These are phyloP conservation scores for Phialophora expanda DNA, from an alignment of 2,329 filamentous ascomycete genomes.

Conservation along the genomic window DNA sequence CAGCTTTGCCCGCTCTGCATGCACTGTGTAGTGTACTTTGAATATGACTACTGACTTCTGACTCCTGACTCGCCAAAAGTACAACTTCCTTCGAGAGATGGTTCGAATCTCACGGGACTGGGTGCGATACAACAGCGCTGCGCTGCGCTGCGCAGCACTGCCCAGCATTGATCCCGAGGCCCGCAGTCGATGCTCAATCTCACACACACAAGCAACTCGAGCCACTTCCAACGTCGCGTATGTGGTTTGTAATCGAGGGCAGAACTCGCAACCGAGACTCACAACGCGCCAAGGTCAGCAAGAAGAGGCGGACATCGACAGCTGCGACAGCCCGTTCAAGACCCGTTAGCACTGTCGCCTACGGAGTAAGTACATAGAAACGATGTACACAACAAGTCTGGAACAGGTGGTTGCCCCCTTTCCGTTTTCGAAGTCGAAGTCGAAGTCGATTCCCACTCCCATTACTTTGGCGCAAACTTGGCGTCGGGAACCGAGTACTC, in stretches of 20 bases:
- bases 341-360: neutral
- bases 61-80: constrained; percentile 11
- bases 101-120: neutral
- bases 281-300: no score
- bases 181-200: neutral
- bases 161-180: neutral
- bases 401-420: no score
- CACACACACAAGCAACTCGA: neutral
- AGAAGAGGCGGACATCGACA: neutral
- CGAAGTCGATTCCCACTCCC: no score
- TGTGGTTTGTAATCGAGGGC: no score
- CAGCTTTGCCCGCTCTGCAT: neutral
- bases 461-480: no score
- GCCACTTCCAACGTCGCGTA: neutral
- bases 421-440: no score
- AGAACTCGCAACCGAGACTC: no score
- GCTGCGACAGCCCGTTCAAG: neutral
- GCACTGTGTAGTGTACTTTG: neutral
- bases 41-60: neutral
- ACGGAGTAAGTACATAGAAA: neutral
- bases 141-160: no score
- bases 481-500: no score
- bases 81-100: neutral
- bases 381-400: neutral
- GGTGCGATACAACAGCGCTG: no score